Conservation (phyloP, 2,329 filamentous ascomycete genomes). For the Talaromyces sp. region DNA sequence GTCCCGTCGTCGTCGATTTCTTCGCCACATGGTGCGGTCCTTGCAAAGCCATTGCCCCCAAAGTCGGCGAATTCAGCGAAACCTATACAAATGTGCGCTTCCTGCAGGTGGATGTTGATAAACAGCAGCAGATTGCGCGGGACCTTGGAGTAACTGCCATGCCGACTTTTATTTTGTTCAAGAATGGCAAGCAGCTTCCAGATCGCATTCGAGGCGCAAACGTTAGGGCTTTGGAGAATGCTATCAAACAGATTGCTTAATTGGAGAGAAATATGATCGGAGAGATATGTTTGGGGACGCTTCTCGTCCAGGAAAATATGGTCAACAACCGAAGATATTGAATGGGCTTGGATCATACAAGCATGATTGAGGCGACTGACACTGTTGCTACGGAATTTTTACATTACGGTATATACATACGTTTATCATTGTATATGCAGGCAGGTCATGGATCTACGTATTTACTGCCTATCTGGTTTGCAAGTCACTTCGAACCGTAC, state of each 20-base stretch:
- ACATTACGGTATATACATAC: neutral
- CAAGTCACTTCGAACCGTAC: neutral
- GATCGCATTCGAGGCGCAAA: slow-evolving; percentile 60
- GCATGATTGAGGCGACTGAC: neutral
- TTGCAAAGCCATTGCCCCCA: slow-evolving; percentile 71
- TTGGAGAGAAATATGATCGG: neutral
- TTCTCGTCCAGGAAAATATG: too few relatives aligned
- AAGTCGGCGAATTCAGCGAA: slow-evolving; percentile 56
- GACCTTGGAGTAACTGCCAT: slow-evolving; percentile 52
- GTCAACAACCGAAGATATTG: too few relatives aligned
- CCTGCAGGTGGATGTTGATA: slow-evolving; percentile 57
- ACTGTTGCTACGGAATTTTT: neutral
- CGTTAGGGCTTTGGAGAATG: slow-evolving; percentile 58
- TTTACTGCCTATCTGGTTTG: neutral
- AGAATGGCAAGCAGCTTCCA: slow-evolving; percentile 37
- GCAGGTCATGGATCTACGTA: neutral
- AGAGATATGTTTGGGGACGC: too few relatives aligned
- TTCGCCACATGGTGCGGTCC: slow-evolving; percentile 84
- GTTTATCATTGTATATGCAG: neutral
- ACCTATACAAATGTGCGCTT: slow-evolving; percentile 53
- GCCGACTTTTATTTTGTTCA: slow-evolving; percentile 44
- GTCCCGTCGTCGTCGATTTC: slow-evolving; percentile 60
- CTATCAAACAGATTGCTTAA: slow-evolving; percentile 23
- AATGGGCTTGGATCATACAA: too few relatives aligned
- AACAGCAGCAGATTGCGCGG: slow-evolving; percentile 50